A percentile compares a stretch with the other conserved stretches of the same genome.
phyloP scores from a whole-genome alignment of 2,329 filamentous ascomycete genomes.

The Aspergillus unguis region DNA sequence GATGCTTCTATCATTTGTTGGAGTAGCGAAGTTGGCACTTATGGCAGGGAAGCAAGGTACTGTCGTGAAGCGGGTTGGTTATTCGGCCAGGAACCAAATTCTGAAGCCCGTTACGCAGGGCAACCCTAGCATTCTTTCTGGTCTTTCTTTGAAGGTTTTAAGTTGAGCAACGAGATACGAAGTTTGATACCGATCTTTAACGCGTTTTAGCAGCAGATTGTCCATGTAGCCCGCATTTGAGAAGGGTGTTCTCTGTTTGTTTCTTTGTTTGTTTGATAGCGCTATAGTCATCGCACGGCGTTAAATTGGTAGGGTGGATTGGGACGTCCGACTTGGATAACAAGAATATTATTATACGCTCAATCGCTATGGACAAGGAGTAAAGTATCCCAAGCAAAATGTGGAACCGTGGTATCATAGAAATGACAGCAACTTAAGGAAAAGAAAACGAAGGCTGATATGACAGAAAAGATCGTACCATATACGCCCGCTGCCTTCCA shows the following conservation, averaged over 20 bases:
- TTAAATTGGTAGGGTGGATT: neutral
- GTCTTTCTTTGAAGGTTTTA: too few species aligned
- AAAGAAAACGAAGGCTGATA: conserved; percentile 1
- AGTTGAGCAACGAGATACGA: neutral
- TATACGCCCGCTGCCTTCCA: conserved; percentile 3
- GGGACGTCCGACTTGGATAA: neutral
- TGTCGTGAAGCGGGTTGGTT: conserved; percentile 88
- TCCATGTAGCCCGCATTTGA: neutral
- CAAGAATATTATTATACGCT: conserved; percentile 7
- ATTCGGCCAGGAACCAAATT: conserved; percentile 62
- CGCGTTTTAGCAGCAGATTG: neutral
- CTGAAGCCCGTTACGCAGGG: conserved; percentile 1
- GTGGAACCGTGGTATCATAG: conserved; percentile 34
- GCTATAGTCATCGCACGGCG: neutral
- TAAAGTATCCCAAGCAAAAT: neutral
- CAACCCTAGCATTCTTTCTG: conserved; percentile 5
- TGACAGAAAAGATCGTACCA: neutral
- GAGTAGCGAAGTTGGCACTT: conserved; percentile 77
- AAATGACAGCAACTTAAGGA: conserved; percentile 13
- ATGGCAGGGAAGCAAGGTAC: conserved; percentile 64
- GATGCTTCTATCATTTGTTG: conserved; percentile 91
- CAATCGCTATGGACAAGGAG: conserved; percentile 4
- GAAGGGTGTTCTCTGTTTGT: neutral
- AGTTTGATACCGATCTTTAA: neutral
- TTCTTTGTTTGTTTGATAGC: neutral